Percentiles rank a stretch among this genome's conserved stretches.
These are phyloP conservation scores for Borovskyia barvae DNA, from an alignment of 208 protist species.

Conservation along the genomic window DNA sequence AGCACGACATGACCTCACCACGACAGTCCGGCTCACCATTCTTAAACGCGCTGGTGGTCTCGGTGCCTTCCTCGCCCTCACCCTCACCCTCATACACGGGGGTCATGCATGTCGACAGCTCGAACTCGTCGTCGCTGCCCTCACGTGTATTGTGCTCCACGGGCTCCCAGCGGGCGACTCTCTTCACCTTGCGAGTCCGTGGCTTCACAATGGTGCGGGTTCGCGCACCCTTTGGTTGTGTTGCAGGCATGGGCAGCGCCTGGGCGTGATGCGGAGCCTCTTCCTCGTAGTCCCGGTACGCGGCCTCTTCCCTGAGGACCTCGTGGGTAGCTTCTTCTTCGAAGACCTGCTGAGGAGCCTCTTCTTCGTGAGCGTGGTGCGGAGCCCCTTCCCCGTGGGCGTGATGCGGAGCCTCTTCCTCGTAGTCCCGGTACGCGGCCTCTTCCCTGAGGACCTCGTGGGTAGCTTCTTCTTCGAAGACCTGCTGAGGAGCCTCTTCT, in stretches of 20 bases:
- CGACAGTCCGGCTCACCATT: conserved; percentile 60
- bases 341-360: background rate
- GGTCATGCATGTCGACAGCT: conserved; percentile 43
- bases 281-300: background rate
- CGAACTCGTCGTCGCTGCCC: conserved; percentile 71
- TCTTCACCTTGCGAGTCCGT: conserved; percentile 30
- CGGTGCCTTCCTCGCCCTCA: conserved; percentile 18
- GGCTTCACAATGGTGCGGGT: conserved; percentile 33
- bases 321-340: background rate
- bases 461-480: conserved; percentile 27
- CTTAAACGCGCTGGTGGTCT: conserved; percentile 34
- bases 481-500: conserved; percentile 68
- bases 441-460: conserved; percentile 25
- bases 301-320: background rate
- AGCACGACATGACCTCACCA: conserved; percentile 68
- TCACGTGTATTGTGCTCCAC: conserved; percentile 47
- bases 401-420: background rate
- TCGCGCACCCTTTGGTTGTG: background rate
- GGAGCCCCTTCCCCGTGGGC: background rate
- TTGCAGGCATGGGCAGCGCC: background rate
- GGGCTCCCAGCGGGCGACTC: conserved; percentile 51
- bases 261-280: background rate
- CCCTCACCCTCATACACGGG: conserved; percentile 41
- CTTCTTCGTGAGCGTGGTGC: background rate
- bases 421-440: too few relatives aligned